These are phyloP conservation scores for Iris macrosiphon DNA, from an alignment of 106 monocot species.

Conservation along the genomic window DNA sequence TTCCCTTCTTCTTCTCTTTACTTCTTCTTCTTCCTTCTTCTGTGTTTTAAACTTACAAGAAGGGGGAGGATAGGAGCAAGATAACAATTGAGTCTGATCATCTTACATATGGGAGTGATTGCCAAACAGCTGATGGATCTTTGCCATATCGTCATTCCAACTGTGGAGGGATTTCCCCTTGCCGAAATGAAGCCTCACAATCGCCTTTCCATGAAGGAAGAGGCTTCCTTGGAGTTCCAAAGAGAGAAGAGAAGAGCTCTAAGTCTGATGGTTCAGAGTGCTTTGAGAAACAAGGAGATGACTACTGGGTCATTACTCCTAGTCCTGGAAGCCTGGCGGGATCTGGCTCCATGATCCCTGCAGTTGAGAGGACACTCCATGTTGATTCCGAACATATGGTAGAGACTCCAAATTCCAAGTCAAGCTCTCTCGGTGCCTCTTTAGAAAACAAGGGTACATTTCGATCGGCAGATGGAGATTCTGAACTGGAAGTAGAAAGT, in stretches of 20 bases:
- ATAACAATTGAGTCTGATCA: constrained; percentile 50
- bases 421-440: constrained; percentile 11
- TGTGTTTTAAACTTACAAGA: no score
- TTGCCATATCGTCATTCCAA: constrained; percentile 31
- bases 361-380: constrained; percentile 27
- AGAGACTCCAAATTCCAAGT: constrained; percentile 22
- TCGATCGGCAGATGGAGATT: constrained; percentile 12
- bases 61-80: constrained; percentile 36
- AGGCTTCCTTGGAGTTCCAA: constrained; percentile 44
- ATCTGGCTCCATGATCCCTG: constrained; percentile 37
- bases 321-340: constrained; percentile 16
- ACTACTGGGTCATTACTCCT: constrained; percentile 16
- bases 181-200: constrained; percentile 29
- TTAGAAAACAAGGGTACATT: constrained; percentile 1
- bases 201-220: constrained; percentile 44
- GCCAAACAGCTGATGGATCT: constrained; percentile 45
- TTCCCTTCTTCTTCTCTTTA: no score
- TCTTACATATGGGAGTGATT: constrained; percentile 45
- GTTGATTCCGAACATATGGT: constrained; percentile 21
- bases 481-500: constrained; percentile 14
- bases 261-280: constrained; percentile 23
- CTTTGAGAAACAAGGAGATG: constrained; percentile 24
- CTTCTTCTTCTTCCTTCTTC: no score
- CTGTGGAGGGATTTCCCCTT: constrained; percentile 27
- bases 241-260: constrained; percentile 14